Conservation (phyloP, 2,329 filamentous ascomycete genomes). For the Venturia effusa region DNA sequence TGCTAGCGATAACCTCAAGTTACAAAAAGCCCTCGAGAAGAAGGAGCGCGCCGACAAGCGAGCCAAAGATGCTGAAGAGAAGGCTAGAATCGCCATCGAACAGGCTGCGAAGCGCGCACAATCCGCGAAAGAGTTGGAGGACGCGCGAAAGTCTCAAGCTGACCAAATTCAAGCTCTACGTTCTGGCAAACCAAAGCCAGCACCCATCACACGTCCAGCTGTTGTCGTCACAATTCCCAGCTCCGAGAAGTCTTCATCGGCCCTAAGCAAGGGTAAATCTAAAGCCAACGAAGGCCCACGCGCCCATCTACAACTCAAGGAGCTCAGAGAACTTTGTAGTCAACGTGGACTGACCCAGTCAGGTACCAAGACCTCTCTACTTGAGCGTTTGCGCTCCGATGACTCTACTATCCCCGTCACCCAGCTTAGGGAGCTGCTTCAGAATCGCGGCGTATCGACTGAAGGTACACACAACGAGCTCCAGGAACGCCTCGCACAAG, state of each 20-base stretch:
- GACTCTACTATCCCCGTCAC: background rate
- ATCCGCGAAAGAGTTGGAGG: background rate
- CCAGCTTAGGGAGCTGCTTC: background rate
- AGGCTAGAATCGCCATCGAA: background rate
- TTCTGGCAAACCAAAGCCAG: background rate
- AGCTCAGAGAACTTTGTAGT: background rate
- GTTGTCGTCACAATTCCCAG: background rate
- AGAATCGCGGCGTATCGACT: background rate
- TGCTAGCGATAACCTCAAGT: background rate
- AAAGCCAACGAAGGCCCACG: background rate
- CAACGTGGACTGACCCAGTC: background rate
- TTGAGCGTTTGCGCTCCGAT: background rate
- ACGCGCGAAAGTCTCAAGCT: background rate
- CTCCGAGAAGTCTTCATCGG: background rate
- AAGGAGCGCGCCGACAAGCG: constrained; percentile 2
- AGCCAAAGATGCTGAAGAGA: constrained; percentile 2
- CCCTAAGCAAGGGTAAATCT: background rate
- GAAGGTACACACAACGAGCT: background rate
- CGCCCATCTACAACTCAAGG: background rate
- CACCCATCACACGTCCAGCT: background rate
- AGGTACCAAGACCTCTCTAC: background rate
- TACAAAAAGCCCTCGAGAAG: constrained; percentile 2
- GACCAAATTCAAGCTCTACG: background rate
- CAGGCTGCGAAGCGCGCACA: constrained; percentile 5
- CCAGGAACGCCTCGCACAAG: background rate